Percentiles rank a stretch among this genome's conserved stretches.
phyloP scores from a whole-genome alignment of 441 rosid species.

The Jatropha multifida region DNA sequence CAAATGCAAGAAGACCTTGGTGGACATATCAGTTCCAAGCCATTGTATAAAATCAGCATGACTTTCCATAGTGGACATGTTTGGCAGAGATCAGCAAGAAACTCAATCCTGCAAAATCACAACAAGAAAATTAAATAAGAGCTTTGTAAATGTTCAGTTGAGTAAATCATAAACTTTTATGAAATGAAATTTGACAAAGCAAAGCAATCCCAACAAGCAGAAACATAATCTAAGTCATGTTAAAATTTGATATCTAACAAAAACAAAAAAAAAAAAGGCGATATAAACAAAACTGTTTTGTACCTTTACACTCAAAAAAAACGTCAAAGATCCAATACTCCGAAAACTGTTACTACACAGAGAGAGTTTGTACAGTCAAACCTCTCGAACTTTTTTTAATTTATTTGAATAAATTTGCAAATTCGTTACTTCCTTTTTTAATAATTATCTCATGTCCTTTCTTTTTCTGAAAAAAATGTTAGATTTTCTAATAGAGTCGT shows the following conservation, averaged over 20 bases:
- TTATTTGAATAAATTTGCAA: too few relatives aligned
- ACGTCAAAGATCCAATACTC: too few relatives aligned
- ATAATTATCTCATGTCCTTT: too few relatives aligned
- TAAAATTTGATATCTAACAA: background rate
- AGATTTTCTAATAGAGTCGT: too few relatives aligned
- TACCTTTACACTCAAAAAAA: too few relatives aligned
- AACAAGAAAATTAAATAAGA: background rate
- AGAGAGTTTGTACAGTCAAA: too few relatives aligned
- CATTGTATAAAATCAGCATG: conserved; percentile 34
- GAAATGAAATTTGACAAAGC: background rate
- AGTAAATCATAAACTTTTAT: background rate
- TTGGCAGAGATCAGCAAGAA: conserved; percentile 9
- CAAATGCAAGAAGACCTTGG: conserved; percentile 36
- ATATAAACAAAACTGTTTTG: too few relatives aligned
- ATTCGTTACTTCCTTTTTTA: too few relatives aligned
- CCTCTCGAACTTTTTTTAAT: too few relatives aligned
- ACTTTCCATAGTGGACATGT: conserved; percentile 25
- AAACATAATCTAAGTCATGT: background rate
- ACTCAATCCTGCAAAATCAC: conserved; percentile 8
- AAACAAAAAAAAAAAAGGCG: background rate
- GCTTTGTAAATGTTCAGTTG: background rate
- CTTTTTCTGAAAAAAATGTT: too few relatives aligned
- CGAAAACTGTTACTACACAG: too few relatives aligned
- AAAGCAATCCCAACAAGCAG: background rate
- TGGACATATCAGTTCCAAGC: conserved; percentile 42